phyloP scores from a whole-genome alignment of 441 rosid genomes.

The Rhodomyrtus psidioides region DNA sequence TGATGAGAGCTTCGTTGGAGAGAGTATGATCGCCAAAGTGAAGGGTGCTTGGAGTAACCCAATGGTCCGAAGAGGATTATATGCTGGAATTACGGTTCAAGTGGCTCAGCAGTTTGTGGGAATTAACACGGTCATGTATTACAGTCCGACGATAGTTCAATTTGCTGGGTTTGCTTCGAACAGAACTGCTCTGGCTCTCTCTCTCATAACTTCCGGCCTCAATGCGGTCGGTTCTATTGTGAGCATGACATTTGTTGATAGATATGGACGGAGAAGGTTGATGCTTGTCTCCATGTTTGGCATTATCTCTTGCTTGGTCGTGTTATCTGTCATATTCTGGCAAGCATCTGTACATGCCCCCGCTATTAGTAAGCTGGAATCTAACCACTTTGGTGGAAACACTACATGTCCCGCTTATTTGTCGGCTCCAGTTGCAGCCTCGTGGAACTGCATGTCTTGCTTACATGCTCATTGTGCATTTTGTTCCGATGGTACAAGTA shows the following conservation, averaged over 20 bases:
- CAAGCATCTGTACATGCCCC: constrained; percentile 58
- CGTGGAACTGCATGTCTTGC: constrained; percentile 79
- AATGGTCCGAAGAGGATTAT: constrained; percentile 61
- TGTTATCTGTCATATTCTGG: constrained; percentile 38
- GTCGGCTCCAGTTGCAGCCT: constrained; percentile 5
- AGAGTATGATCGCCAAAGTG: constrained; percentile 30
- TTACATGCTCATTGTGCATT: constrained; percentile 54
- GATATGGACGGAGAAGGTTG: constrained; percentile 69
- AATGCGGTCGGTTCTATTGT: constrained; percentile 61
- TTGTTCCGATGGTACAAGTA: constrained; percentile 33
- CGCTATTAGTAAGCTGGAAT: constrained; percentile 18
- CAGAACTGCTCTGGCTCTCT: constrained; percentile 57
- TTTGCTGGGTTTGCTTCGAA: constrained; percentile 82
- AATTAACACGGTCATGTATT: constrained; percentile 87
- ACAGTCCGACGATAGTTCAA: constrained; percentile 77
- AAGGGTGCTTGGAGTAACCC: constrained; percentile 40
- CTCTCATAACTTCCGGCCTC: constrained; percentile 70
- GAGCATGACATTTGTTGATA: constrained; percentile 67
- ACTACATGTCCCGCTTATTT: constrained; percentile 48
- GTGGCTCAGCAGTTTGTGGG: constrained; percentile 87
- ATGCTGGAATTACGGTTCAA: constrained; percentile 75
- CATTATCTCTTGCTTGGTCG: constrained; percentile 44
- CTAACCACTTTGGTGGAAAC: constrained; percentile 43
- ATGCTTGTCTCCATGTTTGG: constrained; percentile 69
- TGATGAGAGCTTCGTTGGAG: constrained; percentile 36